phyloP scores from a whole-genome alignment of 2,329 filamentous ascomycete genomes.

The Pseudogymnoascus sp. region DNA sequence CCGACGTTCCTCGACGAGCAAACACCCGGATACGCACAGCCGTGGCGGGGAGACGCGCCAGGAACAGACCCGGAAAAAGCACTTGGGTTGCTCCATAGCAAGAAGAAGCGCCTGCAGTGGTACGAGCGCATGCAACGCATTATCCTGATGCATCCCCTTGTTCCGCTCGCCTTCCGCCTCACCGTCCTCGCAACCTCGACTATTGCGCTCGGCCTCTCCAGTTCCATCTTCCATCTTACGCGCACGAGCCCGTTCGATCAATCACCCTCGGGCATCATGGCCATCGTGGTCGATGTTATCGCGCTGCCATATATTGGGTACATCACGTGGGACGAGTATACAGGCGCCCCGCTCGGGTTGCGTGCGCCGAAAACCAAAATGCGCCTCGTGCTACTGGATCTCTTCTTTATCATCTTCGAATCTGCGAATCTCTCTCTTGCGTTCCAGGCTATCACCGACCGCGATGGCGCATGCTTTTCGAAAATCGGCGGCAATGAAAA shows the following conservation, averaged over 20 bases:
- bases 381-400: conserved; percentile 79
- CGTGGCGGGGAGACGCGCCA: conserved; percentile 29
- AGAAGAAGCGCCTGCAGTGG: conserved; percentile 20
- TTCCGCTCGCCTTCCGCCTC: conserved; percentile 77
- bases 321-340: conserved; percentile 96
- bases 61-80: conserved; percentile 25
- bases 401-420: conserved; percentile 97
- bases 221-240: conserved; percentile 58
- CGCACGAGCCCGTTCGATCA: conserved; percentile 42
- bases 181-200: conserved; percentile 78
- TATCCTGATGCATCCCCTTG: conserved; percentile 49
- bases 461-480: conserved; percentile 49
- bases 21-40: conserved; percentile 29
- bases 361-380: conserved; percentile 80
- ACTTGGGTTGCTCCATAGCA: conserved; percentile 23
- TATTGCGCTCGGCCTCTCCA: conserved; percentile 71
- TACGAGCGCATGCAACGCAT: conserved; percentile 13
- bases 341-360: conserved; percentile 82
- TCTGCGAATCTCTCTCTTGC: conserved; percentile 86
- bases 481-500: conserved; percentile 30
- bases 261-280: conserved; percentile 75
- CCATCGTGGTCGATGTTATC: conserved; percentile 80
- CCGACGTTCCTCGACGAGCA: conserved; percentile 23
- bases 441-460: conserved; percentile 70
- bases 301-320: conserved; percentile 87